Percentiles rank a stretch among this genome's conserved stretches.
These are phyloP conservation scores for Lachancea kluyveri DNA, from an alignment of 805 yeast genomes.

Conservation along the genomic window DNA sequence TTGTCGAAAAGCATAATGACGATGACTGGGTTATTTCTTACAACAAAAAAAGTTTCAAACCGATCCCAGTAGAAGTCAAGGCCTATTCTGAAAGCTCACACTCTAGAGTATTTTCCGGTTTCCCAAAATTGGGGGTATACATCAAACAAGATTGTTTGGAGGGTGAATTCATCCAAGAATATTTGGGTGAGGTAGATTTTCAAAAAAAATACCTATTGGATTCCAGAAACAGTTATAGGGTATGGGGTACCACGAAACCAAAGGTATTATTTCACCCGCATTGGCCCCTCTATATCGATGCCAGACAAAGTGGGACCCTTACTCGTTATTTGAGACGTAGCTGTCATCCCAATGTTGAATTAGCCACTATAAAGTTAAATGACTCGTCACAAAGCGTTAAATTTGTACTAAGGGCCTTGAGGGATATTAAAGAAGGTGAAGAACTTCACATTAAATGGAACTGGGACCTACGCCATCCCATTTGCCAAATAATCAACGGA, in stretches of 20 bases:
- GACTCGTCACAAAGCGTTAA: conserved; percentile 35
- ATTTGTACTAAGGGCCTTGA: conserved; percentile 52
- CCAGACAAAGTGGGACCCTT: conserved; percentile 72
- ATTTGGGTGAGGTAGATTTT: conserved; percentile 66
- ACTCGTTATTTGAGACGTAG: conserved; percentile 70
- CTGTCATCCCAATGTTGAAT: conserved; percentile 69
- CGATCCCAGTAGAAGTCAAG: conserved; percentile 38
- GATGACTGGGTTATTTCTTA: conserved; percentile 31
- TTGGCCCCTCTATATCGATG: conserved; percentile 67
- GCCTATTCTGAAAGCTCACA: conserved; percentile 52
- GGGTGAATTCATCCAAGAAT: conserved; percentile 51
- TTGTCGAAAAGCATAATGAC: conserved; percentile 48
- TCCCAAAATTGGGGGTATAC: conserved; percentile 62
- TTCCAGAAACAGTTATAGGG: conserved; percentile 67
- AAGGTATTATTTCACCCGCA: conserved; percentile 50
- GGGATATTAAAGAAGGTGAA: conserved; percentile 52
- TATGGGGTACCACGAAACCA: conserved; percentile 64
- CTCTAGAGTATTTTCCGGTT: conserved; percentile 61
- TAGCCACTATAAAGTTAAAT: conserved; percentile 41
- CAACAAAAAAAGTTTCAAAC: conserved; percentile 13
- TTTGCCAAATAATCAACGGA: conserved; percentile 45
- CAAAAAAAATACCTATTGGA: conserved; percentile 59
- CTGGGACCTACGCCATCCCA: conserved; percentile 81
- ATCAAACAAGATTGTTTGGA: conserved; percentile 35
- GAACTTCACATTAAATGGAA: conserved; percentile 83